Evolutionary conservation across 2,329 filamentous ascomycete genomes (phyloP).

Genomic region (Corinectria fuckeliana): DNA sequence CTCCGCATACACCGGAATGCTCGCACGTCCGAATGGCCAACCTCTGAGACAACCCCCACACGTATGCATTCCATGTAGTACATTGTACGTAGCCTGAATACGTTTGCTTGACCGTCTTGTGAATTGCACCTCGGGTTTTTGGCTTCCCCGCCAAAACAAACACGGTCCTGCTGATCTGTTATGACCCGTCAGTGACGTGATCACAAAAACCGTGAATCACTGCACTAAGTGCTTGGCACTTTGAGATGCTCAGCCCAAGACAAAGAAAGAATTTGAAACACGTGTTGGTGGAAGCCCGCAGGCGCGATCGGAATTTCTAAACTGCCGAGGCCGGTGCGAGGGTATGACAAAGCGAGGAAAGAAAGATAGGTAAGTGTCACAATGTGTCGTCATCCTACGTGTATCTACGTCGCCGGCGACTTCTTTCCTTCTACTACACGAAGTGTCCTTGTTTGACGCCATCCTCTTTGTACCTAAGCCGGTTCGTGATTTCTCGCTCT

Average conservation of each 20-base stretch:
- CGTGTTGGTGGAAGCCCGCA: not conserved
- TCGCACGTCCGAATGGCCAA: not conserved
- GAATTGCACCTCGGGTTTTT: too few relatives aligned
- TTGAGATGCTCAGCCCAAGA: not conserved
- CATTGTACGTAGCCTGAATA: too few relatives aligned
- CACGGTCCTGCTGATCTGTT: not conserved
- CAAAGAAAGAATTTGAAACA: not conserved
- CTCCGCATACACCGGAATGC: not conserved
- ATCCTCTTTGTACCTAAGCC: not conserved
- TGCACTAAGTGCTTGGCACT: not conserved
- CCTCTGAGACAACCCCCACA: not conserved
- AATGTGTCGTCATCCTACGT: not conserved
- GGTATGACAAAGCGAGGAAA: not conserved
- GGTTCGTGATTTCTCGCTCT: not conserved
- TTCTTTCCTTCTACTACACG: not conserved
- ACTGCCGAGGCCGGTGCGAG: not conserved
- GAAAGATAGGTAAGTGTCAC: not conserved
- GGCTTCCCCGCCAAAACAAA: too few relatives aligned
- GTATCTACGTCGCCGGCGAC: not conserved
- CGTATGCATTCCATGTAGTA: not conserved
- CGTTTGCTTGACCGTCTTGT: not conserved
- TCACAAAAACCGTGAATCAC: not conserved
- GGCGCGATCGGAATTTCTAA: not conserved
- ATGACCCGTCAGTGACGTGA: not conserved
- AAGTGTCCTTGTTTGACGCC: too few relatives aligned